Evolutionary conservation across 768 basidiomycete genomes (phyloP), one percentile per base, ranked within the genome.

Genomic region (Suillus spraguei): DNA sequence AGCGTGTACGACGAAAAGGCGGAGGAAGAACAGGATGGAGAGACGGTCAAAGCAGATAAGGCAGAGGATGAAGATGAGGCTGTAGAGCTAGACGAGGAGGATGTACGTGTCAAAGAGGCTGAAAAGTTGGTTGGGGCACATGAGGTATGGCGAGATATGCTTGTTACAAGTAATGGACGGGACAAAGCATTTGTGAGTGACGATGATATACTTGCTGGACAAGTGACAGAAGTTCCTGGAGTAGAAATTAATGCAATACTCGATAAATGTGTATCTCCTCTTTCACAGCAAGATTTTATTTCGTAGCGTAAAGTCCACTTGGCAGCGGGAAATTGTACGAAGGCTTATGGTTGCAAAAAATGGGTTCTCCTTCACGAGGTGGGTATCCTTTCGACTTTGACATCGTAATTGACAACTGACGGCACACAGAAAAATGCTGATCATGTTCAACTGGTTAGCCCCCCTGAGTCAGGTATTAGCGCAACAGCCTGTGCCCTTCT

Each of bases 171-270:
- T 68, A 82, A 85, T 67, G 93, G 93, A 59, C 82, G 93, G 68
- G 93, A 95, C 76, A 95, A 95, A 78, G 86, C 87, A 35, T 89
- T 95, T 71, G 92, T 94, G 77, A 70, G 91, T 83, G 46, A 50
- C 53, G 41, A 39, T 20, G 44, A 32, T 36, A 38, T 46, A 35
- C 4, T 14, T 8, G 32, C 35, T 49, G 65, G 59, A 69, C 56
- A 41, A 55, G 4, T 59, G 56, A 17, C 42, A 39, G 52, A 33
- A 44, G 24, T 13, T 20, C 28, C 24, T 41, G 56, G 24, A 46
- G 56, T 66, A 94, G 92, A 95, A 95, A 93, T 70, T 94, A 61
- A 86, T 95, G 62, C 93, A 95, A 79, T 95, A 94, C 73, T 83
- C 89, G 28, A 85, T 95, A 65, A 85, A 86, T 54, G 77, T 93